Conservation (phyloP, 1,284 basidiomycete species). For the Ustanciosporium gigantosporum region DNA sequence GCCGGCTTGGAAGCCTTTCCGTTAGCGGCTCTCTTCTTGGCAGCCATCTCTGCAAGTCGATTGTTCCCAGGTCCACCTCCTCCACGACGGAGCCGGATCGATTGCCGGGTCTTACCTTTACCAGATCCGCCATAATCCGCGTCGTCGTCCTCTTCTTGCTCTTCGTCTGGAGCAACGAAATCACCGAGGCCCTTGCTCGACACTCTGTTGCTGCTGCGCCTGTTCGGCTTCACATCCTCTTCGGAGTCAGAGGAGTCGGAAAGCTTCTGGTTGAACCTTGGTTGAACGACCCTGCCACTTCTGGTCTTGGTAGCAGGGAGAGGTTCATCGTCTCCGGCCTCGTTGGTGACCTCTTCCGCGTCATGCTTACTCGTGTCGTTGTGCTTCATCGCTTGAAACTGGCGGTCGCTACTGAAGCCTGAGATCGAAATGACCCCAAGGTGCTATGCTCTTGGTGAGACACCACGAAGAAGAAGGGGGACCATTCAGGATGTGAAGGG, state of each 20-base stretch:
- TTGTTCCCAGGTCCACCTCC: slow-evolving; percentile 5
- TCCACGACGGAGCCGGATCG: slow-evolving; percentile 21
- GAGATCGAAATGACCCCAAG: too few relatives aligned
- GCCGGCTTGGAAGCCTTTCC: slow-evolving; percentile 4
- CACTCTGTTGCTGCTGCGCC: slow-evolving; percentile 13
- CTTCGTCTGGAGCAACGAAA: slow-evolving; percentile 50
- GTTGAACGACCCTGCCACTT: background rate
- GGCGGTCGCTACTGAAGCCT: too few relatives aligned
- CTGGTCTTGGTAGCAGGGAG: background rate
- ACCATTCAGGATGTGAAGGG: too few relatives aligned
- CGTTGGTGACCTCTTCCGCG: too few relatives aligned
- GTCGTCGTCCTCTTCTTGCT: slow-evolving; percentile 47
- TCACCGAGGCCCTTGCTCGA: slow-evolving; percentile 30
- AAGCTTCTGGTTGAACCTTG: background rate
- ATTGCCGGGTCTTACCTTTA: slow-evolving; percentile 22
- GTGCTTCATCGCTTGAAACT: too few relatives aligned
- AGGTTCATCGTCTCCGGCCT: too few relatives aligned
- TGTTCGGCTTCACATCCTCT: slow-evolving; percentile 8
- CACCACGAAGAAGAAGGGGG: too few relatives aligned
- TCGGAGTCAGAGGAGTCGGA: slow-evolving; percentile 22
- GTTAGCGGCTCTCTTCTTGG: slow-evolving; percentile 32
- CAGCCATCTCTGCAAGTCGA: slow-evolving; percentile 30
- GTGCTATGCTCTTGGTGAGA: too few relatives aligned
- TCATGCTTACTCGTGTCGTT: too few relatives aligned
- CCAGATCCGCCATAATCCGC: slow-evolving; percentile 26